phyloP scores from a whole-genome alignment of 192 early-diverging fungal genomes.

The Coemansia sp. region DNA sequence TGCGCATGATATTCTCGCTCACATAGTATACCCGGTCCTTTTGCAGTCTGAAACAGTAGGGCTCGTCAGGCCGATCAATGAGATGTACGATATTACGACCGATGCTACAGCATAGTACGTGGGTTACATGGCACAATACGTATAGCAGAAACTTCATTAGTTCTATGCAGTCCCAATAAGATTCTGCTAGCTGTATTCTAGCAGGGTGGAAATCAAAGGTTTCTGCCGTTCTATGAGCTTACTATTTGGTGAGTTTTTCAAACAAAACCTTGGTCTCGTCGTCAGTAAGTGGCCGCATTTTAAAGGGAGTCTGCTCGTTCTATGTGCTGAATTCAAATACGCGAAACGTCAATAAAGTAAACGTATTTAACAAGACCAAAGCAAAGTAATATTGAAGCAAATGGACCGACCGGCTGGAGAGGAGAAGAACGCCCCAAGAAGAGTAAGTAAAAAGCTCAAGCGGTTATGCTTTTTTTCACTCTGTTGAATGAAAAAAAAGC shows the following conservation, averaged over 20 bases:
- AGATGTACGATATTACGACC: conserved; percentile 94
- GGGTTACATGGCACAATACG: not conserved
- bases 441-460: not conserved
- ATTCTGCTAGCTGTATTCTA: not conserved
- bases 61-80: conserved; percentile 94
- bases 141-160: not conserved
- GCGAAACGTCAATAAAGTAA: not conserved
- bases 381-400: not conserved
- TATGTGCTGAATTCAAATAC: not conserved
- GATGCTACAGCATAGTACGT: conserved; percentile 61
- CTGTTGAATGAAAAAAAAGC: not conserved
- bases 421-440: not conserved
- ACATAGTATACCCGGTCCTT: conserved; percentile 97
- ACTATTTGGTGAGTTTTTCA: conserved; percentile 96
- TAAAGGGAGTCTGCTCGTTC: not conserved
- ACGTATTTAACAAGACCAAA: not conserved
- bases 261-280: conserved; percentile 98
- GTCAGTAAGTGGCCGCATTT: conserved; percentile 95
- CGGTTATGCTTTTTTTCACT: not conserved
- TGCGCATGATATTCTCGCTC: conserved; percentile 88
- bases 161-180: not conserved
- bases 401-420: too few species aligned
- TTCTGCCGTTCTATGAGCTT: not conserved
- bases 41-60: conserved; percentile 95
- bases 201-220: too few species aligned